Evolutionary conservation across 768 basidiomycete genomes (phyloP).

Genomic region (Mycena rosella): DNA sequence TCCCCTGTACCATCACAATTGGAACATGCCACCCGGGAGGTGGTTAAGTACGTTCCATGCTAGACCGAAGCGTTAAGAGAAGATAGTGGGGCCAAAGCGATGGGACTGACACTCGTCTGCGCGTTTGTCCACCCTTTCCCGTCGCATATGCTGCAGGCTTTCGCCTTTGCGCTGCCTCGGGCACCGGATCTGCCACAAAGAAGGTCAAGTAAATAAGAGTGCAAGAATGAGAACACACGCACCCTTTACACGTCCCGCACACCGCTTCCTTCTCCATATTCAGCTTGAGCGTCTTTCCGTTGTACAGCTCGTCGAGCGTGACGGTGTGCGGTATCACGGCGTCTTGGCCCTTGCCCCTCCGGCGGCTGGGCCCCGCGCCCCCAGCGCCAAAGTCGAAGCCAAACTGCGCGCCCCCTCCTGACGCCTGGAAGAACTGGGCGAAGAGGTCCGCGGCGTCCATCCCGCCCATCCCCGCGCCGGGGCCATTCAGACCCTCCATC

Average conservation of each 20-base stretch:
- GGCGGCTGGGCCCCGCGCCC: conserved; percentile 60
- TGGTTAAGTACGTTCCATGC: conserved; percentile 55
- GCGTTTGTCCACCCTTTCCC: conserved; percentile 84
- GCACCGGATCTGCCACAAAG: conserved; percentile 75
- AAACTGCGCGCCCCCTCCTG: conserved; percentile 58
- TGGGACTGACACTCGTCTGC: conserved; percentile 63
- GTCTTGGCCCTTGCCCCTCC: conserved; percentile 75
- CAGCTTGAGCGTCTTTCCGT: conserved; percentile 90
- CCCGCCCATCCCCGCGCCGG: conserved; percentile 52
- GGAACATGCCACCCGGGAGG: conserved; percentile 69
- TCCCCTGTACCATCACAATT: conserved; percentile 79
- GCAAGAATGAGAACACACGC: conserved; percentile 21
- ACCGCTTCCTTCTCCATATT: conserved; percentile 89
- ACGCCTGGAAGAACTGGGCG: conserved; percentile 75
- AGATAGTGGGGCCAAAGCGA: neutral
- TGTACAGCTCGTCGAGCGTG: conserved; percentile 92
- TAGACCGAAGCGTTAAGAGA: conserved; percentile 44
- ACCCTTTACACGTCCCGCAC: conserved; percentile 89
- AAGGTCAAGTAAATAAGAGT: neutral
- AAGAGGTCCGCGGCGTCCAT: conserved; percentile 80
- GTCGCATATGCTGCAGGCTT: conserved; percentile 82
- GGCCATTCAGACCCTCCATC: conserved; percentile 72
- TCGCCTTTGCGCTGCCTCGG: conserved; percentile 86
- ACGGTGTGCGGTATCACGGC: conserved; percentile 85
- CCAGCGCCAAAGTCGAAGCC: conserved; percentile 75